Evolutionary conservation across 805 yeast species (phyloP).

Genomic region (Wickerhamiella bombiphila): DNA sequence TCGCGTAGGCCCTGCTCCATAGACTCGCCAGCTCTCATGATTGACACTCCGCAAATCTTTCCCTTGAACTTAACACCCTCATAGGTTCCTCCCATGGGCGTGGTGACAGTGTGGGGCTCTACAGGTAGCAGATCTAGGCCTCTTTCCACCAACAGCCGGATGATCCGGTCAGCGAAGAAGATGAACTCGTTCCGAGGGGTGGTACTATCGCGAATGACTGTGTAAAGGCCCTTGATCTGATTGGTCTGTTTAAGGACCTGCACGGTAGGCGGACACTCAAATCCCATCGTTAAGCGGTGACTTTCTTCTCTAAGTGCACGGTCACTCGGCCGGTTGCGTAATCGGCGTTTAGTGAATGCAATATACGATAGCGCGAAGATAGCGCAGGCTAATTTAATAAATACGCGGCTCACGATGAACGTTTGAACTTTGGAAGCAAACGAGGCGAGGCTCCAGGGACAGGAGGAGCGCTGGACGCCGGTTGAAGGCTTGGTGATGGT

Average conservation of each 20-base stretch:
- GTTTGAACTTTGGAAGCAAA: no score
- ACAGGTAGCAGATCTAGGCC: constrained; percentile 92
- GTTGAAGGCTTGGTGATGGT: not conserved
- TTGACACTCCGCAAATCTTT: constrained; percentile 94
- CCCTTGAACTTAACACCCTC: constrained; percentile 76
- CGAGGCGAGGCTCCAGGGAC: no score
- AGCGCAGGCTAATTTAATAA: no score
- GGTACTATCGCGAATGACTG: constrained; percentile 69
- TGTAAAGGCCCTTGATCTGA: constrained; percentile 74
- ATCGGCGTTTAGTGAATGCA: no score
- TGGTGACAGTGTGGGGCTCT: constrained; percentile 45
- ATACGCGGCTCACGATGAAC: no score
- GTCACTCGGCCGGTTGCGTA: no score
- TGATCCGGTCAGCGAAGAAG: constrained; percentile 89
- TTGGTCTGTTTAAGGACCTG: constrained; percentile 65
- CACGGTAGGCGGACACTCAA: not conserved
- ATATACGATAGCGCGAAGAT: no score
- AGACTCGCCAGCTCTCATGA: constrained; percentile 96
- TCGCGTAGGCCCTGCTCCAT: constrained; percentile 98
- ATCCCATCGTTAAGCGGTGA: no score
- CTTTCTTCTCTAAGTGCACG: no score
- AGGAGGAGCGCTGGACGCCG: not conserved
- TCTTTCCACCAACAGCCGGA: constrained; percentile 84
- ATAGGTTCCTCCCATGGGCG: constrained; percentile 61
- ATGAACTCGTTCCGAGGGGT: constrained; percentile 87